Evolutionary conservation across 1,284 basidiomycete genomes (phyloP).

Genomic region (Ustilago loliicola): DNA sequence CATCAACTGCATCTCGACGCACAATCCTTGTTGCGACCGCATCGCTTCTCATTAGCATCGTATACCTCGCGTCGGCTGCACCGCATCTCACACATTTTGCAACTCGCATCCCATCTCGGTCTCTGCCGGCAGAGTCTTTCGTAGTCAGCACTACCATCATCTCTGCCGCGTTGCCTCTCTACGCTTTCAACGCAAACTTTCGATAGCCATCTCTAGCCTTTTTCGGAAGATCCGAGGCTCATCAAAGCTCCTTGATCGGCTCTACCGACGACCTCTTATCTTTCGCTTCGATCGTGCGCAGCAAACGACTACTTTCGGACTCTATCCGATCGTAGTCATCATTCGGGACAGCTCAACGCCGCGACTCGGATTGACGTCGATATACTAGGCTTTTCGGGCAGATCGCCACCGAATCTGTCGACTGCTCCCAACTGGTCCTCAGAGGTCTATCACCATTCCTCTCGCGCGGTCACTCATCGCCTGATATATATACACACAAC

Average conservation of each 20-base stretch:
- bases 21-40: background rate
- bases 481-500: background rate
- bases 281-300: background rate
- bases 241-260: background rate
- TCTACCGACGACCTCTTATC: background rate
- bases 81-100: background rate
- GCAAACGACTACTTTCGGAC: background rate
- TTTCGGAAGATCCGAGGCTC: background rate
- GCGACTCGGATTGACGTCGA: background rate
- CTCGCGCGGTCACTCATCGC: background rate
- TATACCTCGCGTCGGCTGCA: background rate
- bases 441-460: background rate
- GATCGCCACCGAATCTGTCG: background rate
- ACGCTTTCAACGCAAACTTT: too few species aligned
- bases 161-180: background rate
- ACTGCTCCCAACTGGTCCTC: too few species aligned
- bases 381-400: background rate
- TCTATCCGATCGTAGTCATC: background rate
- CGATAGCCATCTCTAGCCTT: background rate
- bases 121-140: constrained; percentile 35
- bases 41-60: background rate
- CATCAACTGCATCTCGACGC: background rate
- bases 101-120: background rate
- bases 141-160: background rate
- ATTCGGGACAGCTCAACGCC: background rate